Percentiles rank a stretch among this genome's conserved stretches.
phyloP scores from a whole-genome alignment of 805 yeast species.

The Metschnikowia reukaufii region DNA sequence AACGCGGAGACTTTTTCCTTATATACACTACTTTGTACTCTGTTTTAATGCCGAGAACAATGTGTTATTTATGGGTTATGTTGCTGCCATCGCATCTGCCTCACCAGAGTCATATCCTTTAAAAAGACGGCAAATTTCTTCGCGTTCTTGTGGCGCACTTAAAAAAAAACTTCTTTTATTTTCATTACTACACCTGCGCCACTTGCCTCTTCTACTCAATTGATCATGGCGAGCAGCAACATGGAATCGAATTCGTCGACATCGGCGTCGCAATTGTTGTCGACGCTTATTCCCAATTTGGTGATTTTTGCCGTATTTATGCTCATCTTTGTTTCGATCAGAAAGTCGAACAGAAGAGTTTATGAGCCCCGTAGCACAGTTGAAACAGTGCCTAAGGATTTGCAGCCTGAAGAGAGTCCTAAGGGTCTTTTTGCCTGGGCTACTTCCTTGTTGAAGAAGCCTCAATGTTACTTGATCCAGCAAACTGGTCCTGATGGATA shows the following conservation, averaged over 20 bases:
- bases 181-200: not conserved
- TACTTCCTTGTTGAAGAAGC: constrained; percentile 47
- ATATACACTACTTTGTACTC: not conserved
- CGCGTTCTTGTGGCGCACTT: not conserved
- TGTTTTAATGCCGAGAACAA: constrained; percentile 3
- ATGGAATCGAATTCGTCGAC: constrained; percentile 16
- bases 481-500: constrained; percentile 76
- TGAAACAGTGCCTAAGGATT: constrained; percentile 45
- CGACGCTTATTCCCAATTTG: constrained; percentile 47
- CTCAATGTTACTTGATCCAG: constrained; percentile 64
- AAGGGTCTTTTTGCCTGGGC: constrained; percentile 57
- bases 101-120: constrained; percentile 1
- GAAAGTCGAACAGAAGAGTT: constrained; percentile 47
- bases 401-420: constrained; percentile 45
- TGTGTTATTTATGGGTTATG: constrained; percentile 2
- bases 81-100: constrained; percentile 12
- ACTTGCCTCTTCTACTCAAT: not conserved
- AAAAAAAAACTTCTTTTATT: not conserved
- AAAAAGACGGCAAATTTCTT: not conserved
- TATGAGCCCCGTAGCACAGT: constrained; percentile 53
- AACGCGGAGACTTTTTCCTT: not conserved
- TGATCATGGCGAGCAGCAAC: constrained; percentile 6
- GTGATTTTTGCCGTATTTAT: constrained; percentile 44
- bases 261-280: constrained; percentile 52
- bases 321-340: constrained; percentile 38